Conservation (phyloP, 305 asterid genomes). For the Fraxinus latifolia region DNA sequence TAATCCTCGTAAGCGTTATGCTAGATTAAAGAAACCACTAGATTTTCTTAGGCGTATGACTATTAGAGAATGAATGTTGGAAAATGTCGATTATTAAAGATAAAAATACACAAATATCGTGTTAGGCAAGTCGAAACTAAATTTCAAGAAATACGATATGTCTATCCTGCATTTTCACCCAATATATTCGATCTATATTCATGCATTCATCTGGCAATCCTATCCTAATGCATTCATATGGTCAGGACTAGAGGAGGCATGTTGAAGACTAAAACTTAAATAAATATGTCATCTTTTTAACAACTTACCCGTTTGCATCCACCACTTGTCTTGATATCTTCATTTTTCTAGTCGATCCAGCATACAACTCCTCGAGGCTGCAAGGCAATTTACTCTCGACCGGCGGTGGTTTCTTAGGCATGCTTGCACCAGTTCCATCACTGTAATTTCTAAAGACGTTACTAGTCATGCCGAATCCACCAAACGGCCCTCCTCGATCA, state of each 20-base stretch:
- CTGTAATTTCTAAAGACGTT: slow-evolving; percentile 40
- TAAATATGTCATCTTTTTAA: not conserved
- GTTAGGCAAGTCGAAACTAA: not conserved
- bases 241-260: not conserved
- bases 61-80: not conserved
- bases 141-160: not conserved
- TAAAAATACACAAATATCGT: not conserved
- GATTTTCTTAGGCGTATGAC: not conserved
- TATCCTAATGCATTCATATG: not conserved
- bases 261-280: not conserved
- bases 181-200: not conserved
- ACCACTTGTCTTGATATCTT: slow-evolving; percentile 79
- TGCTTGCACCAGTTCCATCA: slow-evolving; percentile 40
- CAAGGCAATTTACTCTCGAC: slow-evolving; percentile 77
- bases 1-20: not conserved
- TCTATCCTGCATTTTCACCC: not conserved
- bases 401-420: slow-evolving; percentile 77
- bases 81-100: not conserved
- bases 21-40: not conserved
- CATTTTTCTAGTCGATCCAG: slow-evolving; percentile 87
- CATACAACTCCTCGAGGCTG: slow-evolving; percentile 72
- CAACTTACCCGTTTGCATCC: slow-evolving; percentile 51
- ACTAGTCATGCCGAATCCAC: slow-evolving; percentile 42
- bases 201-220: not conserved
- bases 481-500: slow-evolving; percentile 45